phyloP scores from a whole-genome alignment of 1,284 basidiomycete species.

The Rhodotorula glutinis region DNA sequence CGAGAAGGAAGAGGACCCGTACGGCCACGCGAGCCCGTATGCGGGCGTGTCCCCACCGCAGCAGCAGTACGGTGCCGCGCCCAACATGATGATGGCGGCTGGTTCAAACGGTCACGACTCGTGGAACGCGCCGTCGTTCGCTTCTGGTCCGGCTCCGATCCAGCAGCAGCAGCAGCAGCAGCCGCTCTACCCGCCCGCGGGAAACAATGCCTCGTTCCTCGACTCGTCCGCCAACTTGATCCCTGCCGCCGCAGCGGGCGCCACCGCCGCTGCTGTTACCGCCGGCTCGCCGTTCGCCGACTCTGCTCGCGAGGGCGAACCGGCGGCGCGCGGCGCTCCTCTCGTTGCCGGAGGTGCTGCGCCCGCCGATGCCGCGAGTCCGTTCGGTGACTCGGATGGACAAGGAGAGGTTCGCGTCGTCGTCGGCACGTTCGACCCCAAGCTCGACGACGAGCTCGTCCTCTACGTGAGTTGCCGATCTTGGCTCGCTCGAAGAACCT shows the following conservation, averaged over 20 bases:
- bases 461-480: conserved; percentile 30
- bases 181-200: conserved; percentile 17
- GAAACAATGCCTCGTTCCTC: background rate
- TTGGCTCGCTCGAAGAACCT: too few relatives aligned
- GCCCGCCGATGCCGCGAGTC: conserved; percentile 9
- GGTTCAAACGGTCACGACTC: background rate
- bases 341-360: background rate
- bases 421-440: conserved; percentile 42
- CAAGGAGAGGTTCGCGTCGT: conserved; percentile 43
- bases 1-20: background rate
- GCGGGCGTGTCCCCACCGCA: background rate
- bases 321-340: background rate
- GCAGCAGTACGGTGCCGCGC: background rate
- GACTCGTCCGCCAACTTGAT: conserved; percentile 25
- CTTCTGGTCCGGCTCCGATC: background rate
- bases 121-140: conserved; percentile 1
- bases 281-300: conserved; percentile 3
- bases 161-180: conserved; percentile 7
- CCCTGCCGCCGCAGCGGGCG: background rate
- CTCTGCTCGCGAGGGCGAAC: conserved; percentile 3
- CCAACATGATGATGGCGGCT: background rate
- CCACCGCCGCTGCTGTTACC: background rate
- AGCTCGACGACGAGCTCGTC: conserved; percentile 42
- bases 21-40: background rate
- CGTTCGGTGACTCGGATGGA: conserved; percentile 41